phyloP scores from a whole-genome alignment of 2,329 filamentous ascomycete genomes.

The Trichoderma sp. region DNA sequence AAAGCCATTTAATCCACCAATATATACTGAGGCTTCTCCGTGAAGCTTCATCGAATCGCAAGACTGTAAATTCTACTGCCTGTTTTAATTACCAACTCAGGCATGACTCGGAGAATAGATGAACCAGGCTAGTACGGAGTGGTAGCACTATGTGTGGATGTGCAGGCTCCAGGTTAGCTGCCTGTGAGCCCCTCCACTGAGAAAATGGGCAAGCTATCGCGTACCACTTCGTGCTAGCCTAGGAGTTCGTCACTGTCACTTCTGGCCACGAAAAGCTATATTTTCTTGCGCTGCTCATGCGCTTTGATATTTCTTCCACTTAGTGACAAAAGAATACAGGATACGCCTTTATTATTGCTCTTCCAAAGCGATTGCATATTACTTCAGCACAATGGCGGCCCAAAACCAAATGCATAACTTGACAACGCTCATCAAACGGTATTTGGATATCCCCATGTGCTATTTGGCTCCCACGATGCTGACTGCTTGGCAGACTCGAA shows the following conservation, averaged over 20 bases:
- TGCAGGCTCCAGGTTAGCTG: slow-evolving; percentile 3
- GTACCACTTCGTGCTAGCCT: slow-evolving; percentile 4
- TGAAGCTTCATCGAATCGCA: background rate
- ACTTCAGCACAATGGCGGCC: slow-evolving; percentile 57
- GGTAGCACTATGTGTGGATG: background rate
- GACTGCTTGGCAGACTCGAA: slow-evolving; percentile 73
- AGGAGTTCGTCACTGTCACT: slow-evolving; percentile 21
- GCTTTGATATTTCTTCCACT: background rate
- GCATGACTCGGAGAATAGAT: background rate
- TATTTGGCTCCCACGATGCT: slow-evolving; percentile 40
- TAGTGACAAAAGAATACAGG: background rate
- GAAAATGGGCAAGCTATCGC: slow-evolving; percentile 17
- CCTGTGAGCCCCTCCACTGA: slow-evolving; percentile 7
- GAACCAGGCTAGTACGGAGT: background rate
- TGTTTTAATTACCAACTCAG: background rate
- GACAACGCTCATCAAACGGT: slow-evolving; percentile 98
- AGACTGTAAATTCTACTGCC: background rate
- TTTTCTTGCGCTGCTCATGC: background rate
- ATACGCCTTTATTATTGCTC: background rate
- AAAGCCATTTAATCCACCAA: background rate
- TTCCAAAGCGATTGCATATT: background rate
- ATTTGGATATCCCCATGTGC: slow-evolving; percentile 30
- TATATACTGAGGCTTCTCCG: no score
- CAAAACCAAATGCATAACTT: slow-evolving; percentile 91
- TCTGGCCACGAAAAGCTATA: slow-evolving; percentile 17